These are phyloP conservation scores for Torulaspora microellipsoides DNA, from an alignment of 805 yeast genomes.

Conservation along the genomic window DNA sequence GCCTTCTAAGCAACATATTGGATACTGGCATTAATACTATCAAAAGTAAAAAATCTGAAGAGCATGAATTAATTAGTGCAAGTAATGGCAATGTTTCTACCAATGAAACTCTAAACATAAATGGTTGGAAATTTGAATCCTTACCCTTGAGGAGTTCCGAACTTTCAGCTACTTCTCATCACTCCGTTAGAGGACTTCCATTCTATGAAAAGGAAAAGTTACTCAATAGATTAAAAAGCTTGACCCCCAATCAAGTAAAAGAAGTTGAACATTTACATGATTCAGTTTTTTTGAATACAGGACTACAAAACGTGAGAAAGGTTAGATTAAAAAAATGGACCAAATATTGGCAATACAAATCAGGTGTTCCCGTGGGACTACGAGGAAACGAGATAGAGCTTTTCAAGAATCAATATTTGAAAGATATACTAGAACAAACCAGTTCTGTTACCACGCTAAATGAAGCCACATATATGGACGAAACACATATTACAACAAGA, in stretches of 20 bases:
- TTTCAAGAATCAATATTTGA: conserved; percentile 28
- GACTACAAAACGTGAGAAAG: conserved; percentile 40
- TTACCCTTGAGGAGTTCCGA: conserved; percentile 26
- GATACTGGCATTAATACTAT: conserved; percentile 9
- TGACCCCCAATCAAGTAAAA: conserved; percentile 37
- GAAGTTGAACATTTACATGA: conserved; percentile 50
- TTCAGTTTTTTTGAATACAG: conserved; percentile 42
- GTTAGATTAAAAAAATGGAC: conserved; percentile 46
- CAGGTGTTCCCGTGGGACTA: conserved; percentile 38
- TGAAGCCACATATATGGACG: conserved; percentile 39
- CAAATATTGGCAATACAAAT: conserved; percentile 43
- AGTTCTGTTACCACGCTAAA: conserved; percentile 35
- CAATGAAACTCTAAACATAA: conserved; percentile 20
- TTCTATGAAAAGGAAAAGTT: conserved; percentile 34
- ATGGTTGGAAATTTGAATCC: conserved; percentile 34
- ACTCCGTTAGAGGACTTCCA: conserved; percentile 42
- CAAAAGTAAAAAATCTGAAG: conserved; percentile 13
- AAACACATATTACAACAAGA: conserved; percentile 41
- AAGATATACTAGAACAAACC: conserved; percentile 31
- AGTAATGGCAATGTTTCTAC: conserved; percentile 1
- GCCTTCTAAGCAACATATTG: conserved; percentile 24
- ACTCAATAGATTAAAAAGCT: conserved; percentile 29
- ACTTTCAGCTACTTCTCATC: conserved; percentile 17
- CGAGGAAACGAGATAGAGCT: conserved; percentile 23
- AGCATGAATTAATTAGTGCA: conserved; percentile 6